Conservation (phyloP, 2,329 filamentous ascomycete genomes). For the Fusarium pseudoanthophilum region DNA sequence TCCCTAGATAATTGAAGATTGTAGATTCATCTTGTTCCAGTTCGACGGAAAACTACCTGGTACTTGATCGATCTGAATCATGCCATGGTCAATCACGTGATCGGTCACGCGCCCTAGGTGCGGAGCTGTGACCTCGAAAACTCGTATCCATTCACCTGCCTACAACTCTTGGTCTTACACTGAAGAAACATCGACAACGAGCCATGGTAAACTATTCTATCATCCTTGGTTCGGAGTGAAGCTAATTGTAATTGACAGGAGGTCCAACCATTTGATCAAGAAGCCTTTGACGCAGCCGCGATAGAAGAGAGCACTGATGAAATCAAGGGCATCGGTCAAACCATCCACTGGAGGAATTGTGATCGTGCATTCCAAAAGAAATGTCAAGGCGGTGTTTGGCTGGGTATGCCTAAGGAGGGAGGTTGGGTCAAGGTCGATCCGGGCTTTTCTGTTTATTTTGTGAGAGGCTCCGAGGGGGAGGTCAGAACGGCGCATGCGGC, state of each 20-base stretch:
- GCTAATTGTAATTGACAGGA: accelerated
- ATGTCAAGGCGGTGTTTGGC: neutral
- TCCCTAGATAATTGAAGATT: no score
- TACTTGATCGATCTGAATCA: accelerated
- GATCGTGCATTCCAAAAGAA: neutral
- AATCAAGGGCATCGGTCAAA: neutral
- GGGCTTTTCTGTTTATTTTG: neutral
- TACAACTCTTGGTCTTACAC: no score
- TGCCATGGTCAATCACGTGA: neutral
- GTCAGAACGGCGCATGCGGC: neutral
- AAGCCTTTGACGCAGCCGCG: neutral
- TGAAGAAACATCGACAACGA: no score
- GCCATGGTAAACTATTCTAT: no score
- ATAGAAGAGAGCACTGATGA: neutral
- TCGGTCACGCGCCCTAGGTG: accelerated
- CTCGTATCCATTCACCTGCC: no score
- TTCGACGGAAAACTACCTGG: accelerated
- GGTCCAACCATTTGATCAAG: neutral
- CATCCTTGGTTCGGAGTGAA: no score
- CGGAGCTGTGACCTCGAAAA: neutral
- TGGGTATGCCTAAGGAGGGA: neutral
- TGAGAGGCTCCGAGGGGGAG: neutral
- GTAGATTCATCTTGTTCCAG: no score
- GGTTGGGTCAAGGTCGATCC: neutral
- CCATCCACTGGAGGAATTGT: neutral